Conservation (phyloP, 2,329 filamentous ascomycete genomes). For the Cordyceps militaris region DNA sequence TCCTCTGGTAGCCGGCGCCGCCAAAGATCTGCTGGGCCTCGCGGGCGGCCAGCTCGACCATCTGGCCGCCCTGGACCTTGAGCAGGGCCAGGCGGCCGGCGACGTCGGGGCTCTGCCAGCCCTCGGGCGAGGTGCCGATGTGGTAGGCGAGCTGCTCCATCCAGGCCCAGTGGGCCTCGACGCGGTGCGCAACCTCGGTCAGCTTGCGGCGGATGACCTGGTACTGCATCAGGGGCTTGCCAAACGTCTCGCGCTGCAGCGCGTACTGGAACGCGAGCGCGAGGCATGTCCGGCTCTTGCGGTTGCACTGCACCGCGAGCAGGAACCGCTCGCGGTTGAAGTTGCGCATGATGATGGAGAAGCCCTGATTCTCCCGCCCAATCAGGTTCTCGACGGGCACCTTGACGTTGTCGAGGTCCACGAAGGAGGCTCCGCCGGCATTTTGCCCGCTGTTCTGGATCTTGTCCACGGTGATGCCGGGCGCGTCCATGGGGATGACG, state of each 20-base stretch:
- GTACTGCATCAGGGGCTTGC: conserved; percentile 48
- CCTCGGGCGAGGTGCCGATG: conserved; percentile 27
- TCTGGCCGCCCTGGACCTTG: conserved; percentile 43
- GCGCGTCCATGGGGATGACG: conserved; percentile 44
- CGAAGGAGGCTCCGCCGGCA: conserved; percentile 52
- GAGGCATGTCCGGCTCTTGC: conserved; percentile 49
- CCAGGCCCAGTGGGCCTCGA: conserved; percentile 57
- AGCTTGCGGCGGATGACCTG: conserved; percentile 55
- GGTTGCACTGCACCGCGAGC: conserved; percentile 49
- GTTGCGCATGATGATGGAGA: conserved; percentile 52
- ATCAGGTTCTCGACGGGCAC: conserved; percentile 48
- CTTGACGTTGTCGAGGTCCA: conserved; percentile 48
- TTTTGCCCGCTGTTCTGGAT: conserved; percentile 62
- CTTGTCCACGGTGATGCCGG: conserved; percentile 44
- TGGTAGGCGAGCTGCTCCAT: conserved; percentile 55
- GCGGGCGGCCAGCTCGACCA: conserved; percentile 42
- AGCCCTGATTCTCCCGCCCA: conserved; percentile 48
- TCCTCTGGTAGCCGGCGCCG: conserved; percentile 43
- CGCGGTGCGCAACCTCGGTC: conserved; percentile 48
- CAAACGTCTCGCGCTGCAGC: conserved; percentile 48
- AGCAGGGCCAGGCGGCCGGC: conserved; percentile 26
- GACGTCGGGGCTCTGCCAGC: conserved; percentile 26
- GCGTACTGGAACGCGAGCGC: conserved; percentile 47
- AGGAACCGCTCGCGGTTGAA: conserved; percentile 55
- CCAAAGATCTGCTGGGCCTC: conserved; percentile 50